phyloP scores from a whole-genome alignment of 352 stramenopile genomes.

The Phytophthora quininea region DNA sequence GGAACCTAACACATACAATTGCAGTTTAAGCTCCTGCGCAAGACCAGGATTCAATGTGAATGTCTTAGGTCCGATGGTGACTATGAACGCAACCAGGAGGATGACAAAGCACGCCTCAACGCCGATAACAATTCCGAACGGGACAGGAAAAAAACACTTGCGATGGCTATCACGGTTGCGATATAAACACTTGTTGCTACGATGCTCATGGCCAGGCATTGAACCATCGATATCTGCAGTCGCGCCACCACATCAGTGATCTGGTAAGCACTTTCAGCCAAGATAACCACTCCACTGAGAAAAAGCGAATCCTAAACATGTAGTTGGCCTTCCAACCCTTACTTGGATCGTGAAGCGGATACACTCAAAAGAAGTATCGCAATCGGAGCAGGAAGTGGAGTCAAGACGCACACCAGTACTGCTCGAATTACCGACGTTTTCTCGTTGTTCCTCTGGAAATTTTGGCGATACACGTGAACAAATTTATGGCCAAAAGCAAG shows the following conservation, averaged over 20 bases:
- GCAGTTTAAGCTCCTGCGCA: conserved; percentile 6
- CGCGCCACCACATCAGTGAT: conserved; percentile 11
- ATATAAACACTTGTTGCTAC: conserved; percentile 15
- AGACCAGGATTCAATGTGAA: conserved; percentile 13
- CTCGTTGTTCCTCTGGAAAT: background rate
- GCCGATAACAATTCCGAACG: conserved; percentile 34
- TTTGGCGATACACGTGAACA: no score
- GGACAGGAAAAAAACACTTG: conserved; percentile 38
- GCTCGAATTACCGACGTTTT: background rate
- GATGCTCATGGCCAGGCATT: conserved; percentile 10
- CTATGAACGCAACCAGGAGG: conserved; percentile 9
- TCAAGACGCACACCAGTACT: background rate
- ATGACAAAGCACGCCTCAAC: conserved; percentile 13
- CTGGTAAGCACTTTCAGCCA: conserved; percentile 11
- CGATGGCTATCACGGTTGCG: conserved; percentile 17
- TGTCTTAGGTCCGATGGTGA: conserved; percentile 13
- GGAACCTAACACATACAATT: conserved; percentile 20
- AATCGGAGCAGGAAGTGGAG: background rate
- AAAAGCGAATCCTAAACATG: background rate
- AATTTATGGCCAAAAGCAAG: no score
- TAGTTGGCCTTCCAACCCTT: background rate
- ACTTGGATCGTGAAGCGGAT: background rate
- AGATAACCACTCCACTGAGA: conserved; percentile 4
- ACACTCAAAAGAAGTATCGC: background rate
- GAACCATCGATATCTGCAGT: conserved; percentile 4